Evolutionary conservation across 2,329 filamentous ascomycete species (phyloP), one percentile per base, ranked within the genome.

Genomic region (Dactylellina sp.): DNA sequence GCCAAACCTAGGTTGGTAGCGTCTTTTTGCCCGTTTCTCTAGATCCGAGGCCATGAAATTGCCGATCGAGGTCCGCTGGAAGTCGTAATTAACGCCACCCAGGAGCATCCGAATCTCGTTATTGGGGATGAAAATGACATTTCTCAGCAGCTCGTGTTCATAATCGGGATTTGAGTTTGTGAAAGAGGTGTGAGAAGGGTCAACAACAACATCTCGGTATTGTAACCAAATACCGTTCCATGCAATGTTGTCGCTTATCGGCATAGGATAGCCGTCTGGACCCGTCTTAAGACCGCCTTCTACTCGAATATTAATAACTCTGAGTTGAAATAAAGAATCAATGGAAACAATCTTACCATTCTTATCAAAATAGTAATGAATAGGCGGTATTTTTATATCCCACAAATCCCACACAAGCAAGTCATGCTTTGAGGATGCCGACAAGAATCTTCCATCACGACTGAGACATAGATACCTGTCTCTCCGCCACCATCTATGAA

Each of bases 211-310:
- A 20, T 77, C 76, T 2, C 76, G 75, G 60, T 75, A 77, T 66
- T 77, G 76, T 5, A 77, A 22, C 76, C 76, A 77, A 1, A 77
- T 61, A 4, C 76, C 76, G 42, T 77, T 77, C 57, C 71, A 76
- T 24, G 76, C 66, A 40, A 49, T 47, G 55, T 68, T 75, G 37
- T 28, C 76, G 39, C 24, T 47, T 50, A 16, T 62, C 59, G 55
- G 44, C 32, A 50, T 37, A 25, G 44, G 57, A 60, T 44, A 22
- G 1, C 55, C 64, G 20, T 60, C 44, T 16, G 53, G 47, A 24
- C 35, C 55, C 7, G 60, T 62, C 52, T 47, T 75, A 32, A 55
- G 56, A 46, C 40, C 42, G 0, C 61, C 52, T 1, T 46, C 52
- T 57, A 40, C 1, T 24, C 2, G 6, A 12, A 35, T 52, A 52